Conservation (phyloP, 1,139 yeast species). For the Torulaspora pretoriensis region DNA sequence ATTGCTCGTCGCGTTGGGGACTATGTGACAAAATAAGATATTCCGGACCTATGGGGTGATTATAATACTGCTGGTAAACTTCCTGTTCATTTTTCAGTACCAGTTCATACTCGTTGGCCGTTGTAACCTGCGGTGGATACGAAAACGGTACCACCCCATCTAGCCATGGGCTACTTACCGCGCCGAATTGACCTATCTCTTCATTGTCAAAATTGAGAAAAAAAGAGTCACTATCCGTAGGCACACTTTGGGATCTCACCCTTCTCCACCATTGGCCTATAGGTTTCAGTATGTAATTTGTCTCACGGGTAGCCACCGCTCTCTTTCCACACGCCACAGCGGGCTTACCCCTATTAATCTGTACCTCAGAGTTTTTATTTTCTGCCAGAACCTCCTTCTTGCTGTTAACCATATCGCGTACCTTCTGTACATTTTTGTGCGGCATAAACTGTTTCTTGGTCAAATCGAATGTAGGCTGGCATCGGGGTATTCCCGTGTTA, state of each 20-base stretch:
- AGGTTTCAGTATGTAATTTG: not conserved
- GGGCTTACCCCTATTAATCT: constrained; percentile 52
- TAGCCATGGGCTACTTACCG: constrained; percentile 4
- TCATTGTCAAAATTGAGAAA: constrained; percentile 6
- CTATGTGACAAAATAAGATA: constrained; percentile 11
- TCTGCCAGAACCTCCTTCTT: constrained; percentile 32
- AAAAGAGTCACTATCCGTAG: constrained; percentile 7
- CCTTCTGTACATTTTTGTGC: constrained; percentile 18
- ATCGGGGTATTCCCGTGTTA: constrained; percentile 10
- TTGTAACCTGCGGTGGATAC: constrained; percentile 8
- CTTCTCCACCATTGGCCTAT: constrained; percentile 13
- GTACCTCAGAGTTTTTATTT: constrained; percentile 48
- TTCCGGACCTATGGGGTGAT: constrained; percentile 13
- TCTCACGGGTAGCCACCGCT: constrained; percentile 19
- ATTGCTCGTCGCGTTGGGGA: constrained; percentile 2
- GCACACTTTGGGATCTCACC: not conserved
- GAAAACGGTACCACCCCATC: constrained; percentile 7
- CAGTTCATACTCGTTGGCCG: constrained; percentile 9
- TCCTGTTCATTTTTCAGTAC: constrained; percentile 9
- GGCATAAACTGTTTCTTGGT: constrained; percentile 17
- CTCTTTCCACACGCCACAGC: constrained; percentile 41
- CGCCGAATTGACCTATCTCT: not conserved
- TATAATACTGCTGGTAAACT: constrained; percentile 12
- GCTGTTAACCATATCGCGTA: constrained; percentile 33
- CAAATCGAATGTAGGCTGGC: constrained; percentile 15